Conservation (phyloP, 1,284 basidiomycete genomes). For the Puccinia novopanici region DNA sequence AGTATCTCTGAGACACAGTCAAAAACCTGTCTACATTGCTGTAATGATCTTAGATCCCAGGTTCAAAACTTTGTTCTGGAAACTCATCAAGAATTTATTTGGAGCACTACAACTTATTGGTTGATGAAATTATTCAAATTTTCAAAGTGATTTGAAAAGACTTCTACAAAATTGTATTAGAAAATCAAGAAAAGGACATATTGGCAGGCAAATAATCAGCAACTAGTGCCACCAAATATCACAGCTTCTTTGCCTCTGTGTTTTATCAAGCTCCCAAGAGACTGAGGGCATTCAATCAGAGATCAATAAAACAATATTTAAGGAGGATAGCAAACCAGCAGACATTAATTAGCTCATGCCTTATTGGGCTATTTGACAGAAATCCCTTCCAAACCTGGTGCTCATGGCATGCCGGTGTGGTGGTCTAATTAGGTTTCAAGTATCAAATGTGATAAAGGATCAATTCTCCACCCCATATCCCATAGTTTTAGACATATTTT, state of each 20-base stretch:
- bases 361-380: conserved; percentile 5
- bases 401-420: neutral
- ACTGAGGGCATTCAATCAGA: neutral
- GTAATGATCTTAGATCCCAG: conserved; percentile 8
- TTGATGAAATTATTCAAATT: neutral
- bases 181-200: no score
- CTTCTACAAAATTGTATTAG: neutral
- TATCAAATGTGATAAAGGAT: no score
- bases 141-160: neutral
- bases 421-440: no score
- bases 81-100: neutral
- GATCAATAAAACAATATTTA: neutral
- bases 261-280: neutral
- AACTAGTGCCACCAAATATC: no score
- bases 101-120: neutral
- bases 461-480: no score
- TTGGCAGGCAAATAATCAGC: no score
- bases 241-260: neutral
- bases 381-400: neutral
- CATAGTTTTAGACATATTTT: no score
- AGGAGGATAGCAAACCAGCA: conserved; percentile 4
- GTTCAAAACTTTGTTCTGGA: conserved; percentile 13
- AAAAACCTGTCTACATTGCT: neutral
- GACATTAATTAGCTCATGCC: neutral
- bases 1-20: neutral